Evolutionary conservation across 2,329 filamentous ascomycete genomes (phyloP), one percentile per base, ranked within the genome.

Genomic region (Calcarisporium arbuscula): DNA sequence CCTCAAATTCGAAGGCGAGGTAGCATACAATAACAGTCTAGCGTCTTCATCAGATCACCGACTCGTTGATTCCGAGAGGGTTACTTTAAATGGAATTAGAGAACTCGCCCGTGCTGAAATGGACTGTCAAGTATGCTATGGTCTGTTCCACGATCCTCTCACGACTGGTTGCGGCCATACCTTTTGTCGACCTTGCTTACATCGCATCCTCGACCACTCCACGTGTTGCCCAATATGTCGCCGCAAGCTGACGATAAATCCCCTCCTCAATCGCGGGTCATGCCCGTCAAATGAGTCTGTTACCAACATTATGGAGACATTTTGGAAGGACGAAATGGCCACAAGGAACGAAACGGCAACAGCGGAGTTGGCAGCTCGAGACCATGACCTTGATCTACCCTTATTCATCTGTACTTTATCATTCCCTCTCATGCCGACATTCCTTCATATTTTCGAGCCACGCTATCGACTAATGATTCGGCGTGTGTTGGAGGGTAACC

Each of bases 391-490:
- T 14, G 73, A 79, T 22, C 72, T 81, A 5, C 75, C 85, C 0
- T 64, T 95, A 0, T 95, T 95, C 47, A 74, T 94, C 20, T 92
- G 85, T 58, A 87, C 86, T 0, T 60, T 94, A 8, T 75, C 85
- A 0, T 90, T 92, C 47, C 89, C 89, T 1, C 68, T 72, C 2
- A 87, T 90, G 76, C 86, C 83, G 1, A 89, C 85, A 0, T 92
- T 92, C 46, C 65, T 95, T 4, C 85, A 94, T 49, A 76, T 95
- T n/a, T 95, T 94, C 52, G 89, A 95, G 55, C 85, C 85, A n/a
- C 74, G 85, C 6, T 95, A 95, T 54, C 77, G 86, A 7, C 68
- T 92, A n/a, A 92, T 95, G 86, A 82, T 95, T 23, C 74, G 82
- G 30, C 76, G 87, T 22, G 82, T 78, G 0, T 65, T 94, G 34